Conservation (phyloP, 2,329 filamentous ascomycete species). For the Mycocentrospora acerina region DNA sequence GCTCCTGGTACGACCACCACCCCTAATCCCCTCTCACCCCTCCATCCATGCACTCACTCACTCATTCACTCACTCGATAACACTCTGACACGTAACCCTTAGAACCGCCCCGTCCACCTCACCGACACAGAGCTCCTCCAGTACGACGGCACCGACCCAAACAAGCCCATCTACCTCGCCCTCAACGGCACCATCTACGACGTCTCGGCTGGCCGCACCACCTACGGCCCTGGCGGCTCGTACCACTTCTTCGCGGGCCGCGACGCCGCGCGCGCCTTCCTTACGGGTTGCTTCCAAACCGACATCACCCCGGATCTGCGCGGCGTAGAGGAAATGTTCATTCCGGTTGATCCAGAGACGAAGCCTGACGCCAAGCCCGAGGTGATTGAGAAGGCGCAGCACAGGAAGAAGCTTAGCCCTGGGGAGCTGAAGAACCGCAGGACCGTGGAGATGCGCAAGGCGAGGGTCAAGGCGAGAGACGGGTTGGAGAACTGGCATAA, state of each 20-base stretch:
- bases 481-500: constrained; percentile 77
- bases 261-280: constrained; percentile 84
- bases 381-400: constrained; percentile 30
- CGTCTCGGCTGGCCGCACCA: constrained; percentile 61
- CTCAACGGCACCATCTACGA: constrained; percentile 88
- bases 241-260: constrained; percentile 86
- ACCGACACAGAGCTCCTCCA: constrained; percentile 71
- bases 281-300: constrained; percentile 88
- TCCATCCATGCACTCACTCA: no score
- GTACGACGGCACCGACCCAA: constrained; percentile 76
- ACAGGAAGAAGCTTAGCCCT: constrained; percentile 21
- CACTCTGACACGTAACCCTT: no score
- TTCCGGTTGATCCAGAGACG: constrained; percentile 62
- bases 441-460: constrained; percentile 65
- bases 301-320: constrained; percentile 83
- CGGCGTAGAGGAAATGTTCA: constrained; percentile 83
- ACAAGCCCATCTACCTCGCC: constrained; percentile 82
- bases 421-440: constrained; percentile 53
- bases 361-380: constrained; percentile 21
- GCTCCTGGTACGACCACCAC: constrained; percentile 32
- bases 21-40: neutral
- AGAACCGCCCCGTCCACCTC: constrained; percentile 64
- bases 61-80: neutral
- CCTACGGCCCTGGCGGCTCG: constrained; percentile 69
- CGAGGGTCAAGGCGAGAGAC: constrained; percentile 64